A percentile compares a stretch with the other conserved stretches of the same genome.
These are phyloP conservation scores for Balakata baccata DNA, from an alignment of 345 rosid species.

Conservation along the genomic window DNA sequence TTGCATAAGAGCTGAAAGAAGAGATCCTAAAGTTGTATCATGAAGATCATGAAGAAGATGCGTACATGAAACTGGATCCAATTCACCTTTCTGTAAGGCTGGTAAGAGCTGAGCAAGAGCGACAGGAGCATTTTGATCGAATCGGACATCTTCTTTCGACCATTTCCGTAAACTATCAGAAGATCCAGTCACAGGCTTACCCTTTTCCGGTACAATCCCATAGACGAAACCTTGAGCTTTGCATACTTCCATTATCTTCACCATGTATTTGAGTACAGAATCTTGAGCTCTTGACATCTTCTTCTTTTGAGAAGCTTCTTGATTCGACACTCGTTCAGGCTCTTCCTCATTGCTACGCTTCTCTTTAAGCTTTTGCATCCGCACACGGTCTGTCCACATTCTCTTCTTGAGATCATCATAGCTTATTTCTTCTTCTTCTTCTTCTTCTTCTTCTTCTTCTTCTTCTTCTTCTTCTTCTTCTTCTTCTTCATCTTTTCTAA, in stretches of 20 bases:
- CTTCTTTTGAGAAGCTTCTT: constrained; percentile 44
- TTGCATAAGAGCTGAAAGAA: constrained; percentile 65
- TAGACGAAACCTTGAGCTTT: constrained; percentile 62
- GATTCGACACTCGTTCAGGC: constrained; percentile 7
- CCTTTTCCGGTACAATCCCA: constrained; percentile 66
- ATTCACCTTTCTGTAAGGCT: constrained; percentile 3
- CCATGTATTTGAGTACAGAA: constrained; percentile 64
- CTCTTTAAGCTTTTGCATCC: constrained; percentile 45
- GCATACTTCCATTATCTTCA: constrained; percentile 73
- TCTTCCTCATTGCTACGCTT: constrained; percentile 18
- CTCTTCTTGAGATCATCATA: constrained; percentile 60
- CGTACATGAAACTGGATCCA: constrained; percentile 34
- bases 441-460: constrained; percentile 14
- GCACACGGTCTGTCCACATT: constrained; percentile 52
- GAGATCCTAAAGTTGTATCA: constrained; percentile 64
- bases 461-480: neutral
- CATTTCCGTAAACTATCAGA: constrained; percentile 61
- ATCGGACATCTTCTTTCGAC: constrained; percentile 65
- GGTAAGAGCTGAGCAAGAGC: constrained; percentile 42
- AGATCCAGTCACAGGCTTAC: constrained; percentile 68
- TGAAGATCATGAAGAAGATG: constrained; percentile 55
- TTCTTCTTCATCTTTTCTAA: no score
- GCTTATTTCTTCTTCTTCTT: constrained; percentile 32
- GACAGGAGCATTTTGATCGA: constrained; percentile 46
- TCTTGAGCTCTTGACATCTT: constrained; percentile 63